Evolutionary conservation across 495 filamentous ascomycete species (phyloP).

Genomic region (Terfezia boudieri): DNA sequence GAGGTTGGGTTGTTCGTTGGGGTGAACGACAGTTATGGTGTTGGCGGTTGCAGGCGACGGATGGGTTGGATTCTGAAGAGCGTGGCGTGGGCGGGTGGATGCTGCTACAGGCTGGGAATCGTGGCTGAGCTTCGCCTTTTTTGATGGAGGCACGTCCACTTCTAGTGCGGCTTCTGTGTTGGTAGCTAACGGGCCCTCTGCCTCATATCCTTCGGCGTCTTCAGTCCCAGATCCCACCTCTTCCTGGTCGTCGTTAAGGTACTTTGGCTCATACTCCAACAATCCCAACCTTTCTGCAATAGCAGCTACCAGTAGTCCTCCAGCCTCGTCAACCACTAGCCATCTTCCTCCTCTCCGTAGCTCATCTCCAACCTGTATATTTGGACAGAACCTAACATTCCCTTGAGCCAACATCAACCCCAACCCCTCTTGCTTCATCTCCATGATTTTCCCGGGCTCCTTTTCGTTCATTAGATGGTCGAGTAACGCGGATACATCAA

Average conservation of each 20-base stretch:
- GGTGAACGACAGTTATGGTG: conserved; percentile 69
- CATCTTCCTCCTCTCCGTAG: conserved; percentile 38
- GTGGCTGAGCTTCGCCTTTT: conserved; percentile 6
- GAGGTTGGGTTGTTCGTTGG: conserved; percentile 76
- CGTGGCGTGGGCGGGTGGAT: conserved; percentile 22
- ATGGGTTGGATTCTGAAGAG: conserved; percentile 5
- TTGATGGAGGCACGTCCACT: background rate
- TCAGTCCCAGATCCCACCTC: conserved; percentile 1
- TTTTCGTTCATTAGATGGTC: conserved; percentile 54
- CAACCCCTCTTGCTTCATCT: conserved; percentile 68
- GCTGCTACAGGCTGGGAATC: conserved; percentile 12
- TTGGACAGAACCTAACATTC: conserved; percentile 32
- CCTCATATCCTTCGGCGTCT: background rate
- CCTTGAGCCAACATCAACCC: conserved; percentile 44
- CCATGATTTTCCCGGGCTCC: conserved; percentile 60
- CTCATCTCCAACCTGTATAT: conserved; percentile 13
- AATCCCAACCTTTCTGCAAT: conserved; percentile 85
- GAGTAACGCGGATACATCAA: conserved; percentile 54
- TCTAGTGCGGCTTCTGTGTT: background rate
- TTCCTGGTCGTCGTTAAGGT: conserved; percentile 2
- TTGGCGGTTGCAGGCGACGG: conserved; percentile 32
- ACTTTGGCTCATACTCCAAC: conserved; percentile 26
- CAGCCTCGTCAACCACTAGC: conserved; percentile 76
- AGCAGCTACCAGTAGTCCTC: conserved; percentile 64
- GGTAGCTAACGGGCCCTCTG: background rate